phyloP scores from a whole-genome alignment of 2,329 filamentous ascomycete genomes.

The Whalleya microplaca region DNA sequence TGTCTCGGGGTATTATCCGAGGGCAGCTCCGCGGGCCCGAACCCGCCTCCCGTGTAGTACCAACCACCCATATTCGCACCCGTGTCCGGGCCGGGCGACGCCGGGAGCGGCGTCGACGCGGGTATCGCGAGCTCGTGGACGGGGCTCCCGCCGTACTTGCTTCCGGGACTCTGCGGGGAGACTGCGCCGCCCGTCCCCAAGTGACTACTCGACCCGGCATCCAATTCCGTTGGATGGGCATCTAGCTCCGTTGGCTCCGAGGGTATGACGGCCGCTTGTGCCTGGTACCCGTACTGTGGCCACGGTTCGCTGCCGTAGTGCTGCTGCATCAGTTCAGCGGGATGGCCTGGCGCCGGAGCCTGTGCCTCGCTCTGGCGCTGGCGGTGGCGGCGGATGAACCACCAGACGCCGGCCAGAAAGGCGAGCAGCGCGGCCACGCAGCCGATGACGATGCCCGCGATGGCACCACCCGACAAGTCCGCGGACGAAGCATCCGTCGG shows the following conservation, averaged over 20 bases:
- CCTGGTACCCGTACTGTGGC: too few species aligned
- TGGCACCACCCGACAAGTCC: slow-evolving; percentile 41
- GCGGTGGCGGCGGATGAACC: slow-evolving; percentile 36
- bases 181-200: too few species aligned
- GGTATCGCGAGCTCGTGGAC: too few species aligned
- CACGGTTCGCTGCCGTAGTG: not conserved
- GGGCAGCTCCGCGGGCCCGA: slow-evolving; percentile 10
- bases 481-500: slow-evolving; percentile 5
- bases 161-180: too few species aligned
- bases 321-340: not conserved
- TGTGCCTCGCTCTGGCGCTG: not conserved
- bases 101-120: too few species aligned
- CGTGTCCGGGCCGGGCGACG: too few species aligned
- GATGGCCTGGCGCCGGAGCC: not conserved
- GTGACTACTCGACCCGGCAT: too few species aligned
- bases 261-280: too few species aligned
- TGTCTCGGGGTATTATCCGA: not conserved
- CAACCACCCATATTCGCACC: not conserved
- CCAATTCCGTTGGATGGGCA: too few species aligned
- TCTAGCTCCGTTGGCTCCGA: too few species aligned
- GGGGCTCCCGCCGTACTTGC: too few species aligned
- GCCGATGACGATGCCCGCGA: slow-evolving; percentile 44
- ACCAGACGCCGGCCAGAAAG: slow-evolving; percentile 34
- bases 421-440: slow-evolving; percentile 37
- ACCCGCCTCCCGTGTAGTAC: slow-evolving; percentile 2